Conservation (phyloP, 2,329 filamentous ascomycete genomes). For the Cryphonectria japonica region DNA sequence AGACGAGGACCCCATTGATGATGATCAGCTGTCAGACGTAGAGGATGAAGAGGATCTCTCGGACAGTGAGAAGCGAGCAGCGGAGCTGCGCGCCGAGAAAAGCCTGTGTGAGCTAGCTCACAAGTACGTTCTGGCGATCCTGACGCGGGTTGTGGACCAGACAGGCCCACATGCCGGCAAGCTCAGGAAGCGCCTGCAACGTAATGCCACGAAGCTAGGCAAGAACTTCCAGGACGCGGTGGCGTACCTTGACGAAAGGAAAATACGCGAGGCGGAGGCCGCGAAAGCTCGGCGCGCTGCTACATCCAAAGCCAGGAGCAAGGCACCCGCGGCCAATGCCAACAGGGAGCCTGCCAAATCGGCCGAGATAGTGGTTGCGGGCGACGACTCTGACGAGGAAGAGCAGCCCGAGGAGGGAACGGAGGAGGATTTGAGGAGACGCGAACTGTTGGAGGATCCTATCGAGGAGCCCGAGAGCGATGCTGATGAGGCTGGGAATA, state of each 20-base stretch:
- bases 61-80: slow-evolving; percentile 62
- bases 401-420: slow-evolving; percentile 61
- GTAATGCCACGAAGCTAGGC: slow-evolving; percentile 81
- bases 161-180: slow-evolving; percentile 62
- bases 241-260: slow-evolving; percentile 74
- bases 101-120: slow-evolving; percentile 82
- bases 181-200: slow-evolving; percentile 71
- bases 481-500: slow-evolving; percentile 44
- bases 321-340: slow-evolving; percentile 36
- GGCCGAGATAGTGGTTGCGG: slow-evolving; percentile 52
- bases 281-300: slow-evolving; percentile 44
- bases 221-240: slow-evolving; percentile 85
- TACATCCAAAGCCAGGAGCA: slow-evolving; percentile 42
- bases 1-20: slow-evolving; percentile 73
- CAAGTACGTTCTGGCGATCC: slow-evolving; percentile 80
- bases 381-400: slow-evolving; percentile 44
- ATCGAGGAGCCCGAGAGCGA: slow-evolving; percentile 42
- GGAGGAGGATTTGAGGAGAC: slow-evolving; percentile 57
- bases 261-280: slow-evolving; percentile 51
- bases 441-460: slow-evolving; percentile 56
- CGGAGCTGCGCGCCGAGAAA: slow-evolving; percentile 78
- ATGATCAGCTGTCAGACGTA: slow-evolving; percentile 65
- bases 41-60: slow-evolving; percentile 57
- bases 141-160: slow-evolving; percentile 74
- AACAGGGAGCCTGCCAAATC: slow-evolving; percentile 44